Evolutionary conservation across 805 yeast genomes (phyloP), one percentile per base, ranked within the genome.

Genomic region (Spathaspora gorwiae): DNA sequence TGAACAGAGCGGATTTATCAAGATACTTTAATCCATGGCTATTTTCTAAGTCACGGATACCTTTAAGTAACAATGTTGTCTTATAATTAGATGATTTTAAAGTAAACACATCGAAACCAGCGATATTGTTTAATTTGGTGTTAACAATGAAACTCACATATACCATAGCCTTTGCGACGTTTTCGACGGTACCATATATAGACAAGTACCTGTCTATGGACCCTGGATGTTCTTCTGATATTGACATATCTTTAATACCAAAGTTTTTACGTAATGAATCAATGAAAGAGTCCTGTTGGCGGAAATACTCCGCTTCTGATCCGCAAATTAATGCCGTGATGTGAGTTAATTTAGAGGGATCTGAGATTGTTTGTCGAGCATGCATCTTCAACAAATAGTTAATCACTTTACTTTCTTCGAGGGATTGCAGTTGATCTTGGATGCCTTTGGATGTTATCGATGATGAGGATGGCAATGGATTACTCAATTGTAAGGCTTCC

Each of bases 81-180:
- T 40, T 38, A 48, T 66, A 67, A 46, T 65, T 66, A 29, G 53
- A 42, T 2, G 68, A 63, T 42, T 66, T 68, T 38, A 70, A 59
- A 1, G 72, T 70, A 45, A 52, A 60, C 39, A 43, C 30, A 40
- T 59, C 59, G 29, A 43, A 43, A 7, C 51, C 46, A 15, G 54
- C 45, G 8, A 61, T 34, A 36, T 61, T 62, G 44, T 69, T 69
- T 29, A 65, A 42, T 27, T 53, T 55, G 2, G 62, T 58, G 31
- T 47, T 51, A 33, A 63, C 42, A 5, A 60, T 30, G 46, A 54
- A 70, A 2, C 66, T 49, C 10, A 65, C 39, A 40, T 48, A 68
- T 2, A 64, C 43, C 5, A 57, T 55, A 5, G 64, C 59, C 35
- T 59, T 59, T 24, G 62, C 39, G n/a, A 59, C 48, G 7, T 52